Base-by-base conservation (phyloP, 768 basidiomycete genomes). In the Serpula lacrymans region DNA sequence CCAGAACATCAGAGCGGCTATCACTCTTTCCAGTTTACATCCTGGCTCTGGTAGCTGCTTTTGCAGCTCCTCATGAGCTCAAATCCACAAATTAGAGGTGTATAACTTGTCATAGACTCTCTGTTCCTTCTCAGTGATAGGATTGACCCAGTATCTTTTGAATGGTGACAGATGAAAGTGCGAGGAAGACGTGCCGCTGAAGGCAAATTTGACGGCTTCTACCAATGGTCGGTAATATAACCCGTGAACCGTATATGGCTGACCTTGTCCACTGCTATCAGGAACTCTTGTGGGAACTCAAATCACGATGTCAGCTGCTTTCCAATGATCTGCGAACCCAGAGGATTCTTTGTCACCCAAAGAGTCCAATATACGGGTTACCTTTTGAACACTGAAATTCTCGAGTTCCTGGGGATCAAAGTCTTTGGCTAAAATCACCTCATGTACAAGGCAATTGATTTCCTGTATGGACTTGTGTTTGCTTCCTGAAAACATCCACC, bases 211-310 rank as follows among this genome's bases (percentile, higher is more conserved):
- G 4, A 59, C 44, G 2, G 57, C 39, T 0, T 33, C 39, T 3
- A 42, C 50, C 1, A 66, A 37, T 1, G 47, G 48, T 0, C 55
- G 41, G 36, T 58, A 53, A 6, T 48, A 45, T 2, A 69, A 43
- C 1, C 62, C 66, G 12, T 59, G 52, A 1, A 67, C 41, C 0
- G 20, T 20, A 37, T 63, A 62, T 0, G 22, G 26, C 5, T 48
- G 13, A 1, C 55, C 46, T 6, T 52, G 51, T 1, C 54, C 43
- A 13, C 9, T 18, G 0, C 30, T 16, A 20, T 48, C 40, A 1
- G 9, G 21, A n/a, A 45, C 40, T 6, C 57, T 49, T 2, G 62
- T 66, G 0, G 67, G 67, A 4, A 69, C 51, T 0, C 41, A 31
- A 24, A 68, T 63, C 2, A 42, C 10, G 3, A 65, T 39, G 0